Conservation (phyloP, 2,329 filamentous ascomycete genomes). For the Dothistroma pini region DNA sequence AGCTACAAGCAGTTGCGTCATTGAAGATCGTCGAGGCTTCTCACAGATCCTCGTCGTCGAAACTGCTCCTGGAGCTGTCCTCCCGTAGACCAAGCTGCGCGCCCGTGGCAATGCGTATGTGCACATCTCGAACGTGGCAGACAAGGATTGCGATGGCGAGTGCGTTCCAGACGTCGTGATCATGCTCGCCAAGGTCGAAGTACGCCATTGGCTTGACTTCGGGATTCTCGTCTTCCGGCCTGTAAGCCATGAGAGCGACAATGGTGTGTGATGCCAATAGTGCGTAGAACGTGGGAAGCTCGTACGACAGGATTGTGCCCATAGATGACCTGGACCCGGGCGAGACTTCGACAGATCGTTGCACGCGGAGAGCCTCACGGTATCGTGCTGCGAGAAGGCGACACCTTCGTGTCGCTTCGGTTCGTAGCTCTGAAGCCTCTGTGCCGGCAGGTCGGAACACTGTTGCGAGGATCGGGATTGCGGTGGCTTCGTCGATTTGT, state of each 20-base stretch:
- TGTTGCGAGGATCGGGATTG: constrained; percentile 45
- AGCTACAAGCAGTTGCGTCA: not conserved
- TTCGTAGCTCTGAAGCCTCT: constrained; percentile 40
- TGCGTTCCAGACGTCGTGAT: constrained; percentile 59
- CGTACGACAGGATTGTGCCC: constrained; percentile 21
- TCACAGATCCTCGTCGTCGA: not conserved
- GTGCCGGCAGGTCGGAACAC: constrained; percentile 41
- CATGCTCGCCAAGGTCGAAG: constrained; percentile 51
- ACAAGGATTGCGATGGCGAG: constrained; percentile 55
- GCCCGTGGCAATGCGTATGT: constrained; percentile 44
- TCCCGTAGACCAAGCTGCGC: constrained; percentile 14
- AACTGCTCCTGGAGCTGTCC: not conserved
- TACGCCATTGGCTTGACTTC: constrained; percentile 41
- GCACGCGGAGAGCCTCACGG: constrained; percentile 36
- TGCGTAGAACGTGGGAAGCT: constrained; percentile 52
- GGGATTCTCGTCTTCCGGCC: constrained; percentile 37
- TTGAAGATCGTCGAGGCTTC: not conserved
- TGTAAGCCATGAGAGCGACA: constrained; percentile 51
- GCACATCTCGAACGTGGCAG: constrained; percentile 51
- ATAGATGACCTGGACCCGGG: constrained; percentile 15
- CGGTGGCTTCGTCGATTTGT: constrained; percentile 35
- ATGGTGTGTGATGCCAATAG: constrained; percentile 53
- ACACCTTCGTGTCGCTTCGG: constrained; percentile 44
- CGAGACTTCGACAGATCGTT: constrained; percentile 28
- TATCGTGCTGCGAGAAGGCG: constrained; percentile 43